Base-by-base conservation (phyloP, 345 rosid species). In the Dovyalis caffra region DNA sequence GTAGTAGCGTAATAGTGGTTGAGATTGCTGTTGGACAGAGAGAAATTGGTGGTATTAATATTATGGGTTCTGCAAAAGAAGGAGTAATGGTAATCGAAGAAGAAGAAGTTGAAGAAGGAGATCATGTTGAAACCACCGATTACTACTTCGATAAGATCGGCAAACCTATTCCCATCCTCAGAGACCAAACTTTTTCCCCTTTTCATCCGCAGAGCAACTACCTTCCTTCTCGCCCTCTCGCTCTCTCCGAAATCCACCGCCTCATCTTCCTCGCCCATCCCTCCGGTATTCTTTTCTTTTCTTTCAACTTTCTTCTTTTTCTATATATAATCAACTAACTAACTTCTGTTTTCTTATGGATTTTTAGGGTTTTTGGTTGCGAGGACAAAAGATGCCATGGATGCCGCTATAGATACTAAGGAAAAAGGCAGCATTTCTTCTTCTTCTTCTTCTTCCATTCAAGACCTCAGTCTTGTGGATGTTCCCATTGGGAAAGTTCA, bases 331-430 rank as follows among this genome's bases (percentile, higher is more conserved):
- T 12, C 32, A 8, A 57, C 20, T 25, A 20, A 31, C 31, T 11
- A 43, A 18, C 8, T 16, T 32, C 15, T 66, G 14, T 35, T 28
- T 37, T 20, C 43, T 5, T 57, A 61, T 7, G n/a, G n/a, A n/a
- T n/a, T 43, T 23, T 51, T 82, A 95, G 99, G 99, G 86, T 95
- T 95, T 86, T 82, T 78, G 43, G 97, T 88, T 64, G 95, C 88
- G 67, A 90, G 85, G 77, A 90, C 91, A 10, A 85, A 85, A 79
- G 97, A 90, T 78, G 89, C 88, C 37, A 87, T 91, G 68, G 89
- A 89, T 74, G 85, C 92, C 6, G 88, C 96, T 5, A 82, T 77
- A 82, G 83, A 75, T 66, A 84, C 79, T 67, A 74, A 83, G 78
- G 84, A 77, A 74, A 84, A 80, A 12, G 81, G 80, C 11, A 79